Evolutionary conservation across 305 asterid genomes (phyloP), one percentile per base, ranked within the genome.

Genomic region (Fraxinus ornus): DNA sequence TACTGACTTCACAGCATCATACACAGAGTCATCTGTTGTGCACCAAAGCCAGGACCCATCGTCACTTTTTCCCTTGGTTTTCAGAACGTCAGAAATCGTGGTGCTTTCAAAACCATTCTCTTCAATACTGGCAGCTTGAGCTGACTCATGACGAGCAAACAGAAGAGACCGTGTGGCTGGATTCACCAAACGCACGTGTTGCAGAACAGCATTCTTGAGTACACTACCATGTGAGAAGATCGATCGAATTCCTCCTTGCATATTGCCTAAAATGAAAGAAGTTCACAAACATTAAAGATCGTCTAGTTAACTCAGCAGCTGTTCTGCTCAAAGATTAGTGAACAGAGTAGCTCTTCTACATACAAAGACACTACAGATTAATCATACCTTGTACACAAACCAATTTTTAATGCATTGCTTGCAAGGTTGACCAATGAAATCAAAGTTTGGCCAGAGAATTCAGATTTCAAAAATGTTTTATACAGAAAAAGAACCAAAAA

Each of bases 21-120:
- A 95, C 55, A 95, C 98, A 32, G 90, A 74, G 85, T 95, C 98
- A 52, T 94, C 96, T 0, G 98, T 95, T 2, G 98, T 91, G 92
- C 98, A 95, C 98, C 97, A 95, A 28, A 95, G 97, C 98, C 98
- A 95, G 39, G 98, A 95, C 49, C 98, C 98, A 77, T 95, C 98
- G 0, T 94, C 98, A 10, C 90, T 78, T 91, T 92, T 91, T 79
- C 98, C 98, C 81, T 95, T 95, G 55, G 84, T 80, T 57, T 90
- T 84, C 90, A 95, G 37, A 77, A 95, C 81, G 86, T 95, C 98
- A n/a, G 97, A 87, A 26, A 95, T 91, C 1, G 88, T 93, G 79
- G 98, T 90, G 87, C 99, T 94, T 49, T 95, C 99, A 66, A 94
- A 95, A 8, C 99, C 99, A 13, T 93, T 95, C 87, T 94, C 98